Base-by-base conservation (phyloP, 164 flowering plant genomes). In the Echeveria elegans region DNA sequence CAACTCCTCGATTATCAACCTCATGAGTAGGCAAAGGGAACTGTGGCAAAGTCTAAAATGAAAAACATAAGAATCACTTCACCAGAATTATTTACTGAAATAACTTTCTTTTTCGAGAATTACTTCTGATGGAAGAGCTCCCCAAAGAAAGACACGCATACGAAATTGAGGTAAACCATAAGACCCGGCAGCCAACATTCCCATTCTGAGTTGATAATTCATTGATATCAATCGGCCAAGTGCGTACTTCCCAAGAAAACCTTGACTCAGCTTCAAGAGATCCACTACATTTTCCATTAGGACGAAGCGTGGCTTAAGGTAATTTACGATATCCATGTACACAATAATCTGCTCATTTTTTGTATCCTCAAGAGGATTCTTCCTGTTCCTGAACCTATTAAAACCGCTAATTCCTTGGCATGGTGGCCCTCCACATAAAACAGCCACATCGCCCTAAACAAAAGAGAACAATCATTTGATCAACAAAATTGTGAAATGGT, bases 261-360 rank as follows among this genome's bases (percentile, higher is more conserved):
- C 95, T 12, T 67, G 65, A 6, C 84, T 75, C 71, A 91, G 88
- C 65, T 80, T 86, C 5, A 94, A 26, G 11, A 91, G 71, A 34
- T 94, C 99, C 1, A 81, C 86, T 0, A 94, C 99, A 72, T 95
- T 90, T 69, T 95, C 97, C 97, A 95, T 95, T 61, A 95, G 65
- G 15, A 83, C 88, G 74, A 58, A 87, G 19, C 71, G 87, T 1
- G 99, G 99, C 74, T 80, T 86, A 7, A 91, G 67, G 68, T 65
- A 87, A 0, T 85, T 75, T 0, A 91, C 95, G 0, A 89, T 72
- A 16, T 91, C 87, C 95, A 94, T 89, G 56, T 68, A 94, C 19
- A 84, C 96, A 4, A 77, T 30, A 32, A 91, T 77, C 56, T 94
- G 97, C 0, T 77, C 74, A 53, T 94, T 94, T 58, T 88, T 91